Percentiles rank a stretch among this genome's conserved stretches.
These are phyloP conservation scores for Luzula sylvatica DNA, from an alignment of 176 grass and related monocot genomes.

Conservation along the genomic window DNA sequence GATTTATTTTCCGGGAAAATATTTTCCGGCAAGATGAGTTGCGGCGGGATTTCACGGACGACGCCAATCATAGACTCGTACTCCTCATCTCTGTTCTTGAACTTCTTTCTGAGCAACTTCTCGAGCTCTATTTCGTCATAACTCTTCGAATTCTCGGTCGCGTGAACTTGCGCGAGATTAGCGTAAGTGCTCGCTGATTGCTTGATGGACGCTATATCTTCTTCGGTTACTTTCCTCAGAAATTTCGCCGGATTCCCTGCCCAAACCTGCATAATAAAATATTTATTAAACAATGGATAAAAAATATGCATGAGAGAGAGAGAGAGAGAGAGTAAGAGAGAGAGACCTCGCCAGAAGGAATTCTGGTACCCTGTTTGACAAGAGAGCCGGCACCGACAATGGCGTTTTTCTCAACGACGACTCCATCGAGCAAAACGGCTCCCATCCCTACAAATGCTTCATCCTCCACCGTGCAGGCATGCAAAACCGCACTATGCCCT, in stretches of 20 bases:
- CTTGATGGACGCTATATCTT: slow-evolving; percentile 69
- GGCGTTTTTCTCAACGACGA: slow-evolving; percentile 84
- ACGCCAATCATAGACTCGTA: slow-evolving; percentile 89
- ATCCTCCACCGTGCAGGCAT: slow-evolving; percentile 85
- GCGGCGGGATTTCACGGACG: slow-evolving; percentile 55
- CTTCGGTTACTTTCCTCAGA: slow-evolving; percentile 85
- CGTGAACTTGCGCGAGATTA: slow-evolving; percentile 89
- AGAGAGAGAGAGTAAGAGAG: not conserved
- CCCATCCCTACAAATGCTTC: slow-evolving; percentile 93
- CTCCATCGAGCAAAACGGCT: slow-evolving; percentile 80
- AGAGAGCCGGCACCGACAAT: slow-evolving; percentile 85
- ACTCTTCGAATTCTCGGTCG: slow-evolving; percentile 71
- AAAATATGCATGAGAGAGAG: not conserved
- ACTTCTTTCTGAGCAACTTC: slow-evolving; percentile 85
- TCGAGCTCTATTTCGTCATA: slow-evolving; percentile 88
- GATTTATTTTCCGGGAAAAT: slow-evolving; percentile 49
- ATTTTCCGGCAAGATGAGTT: slow-evolving; percentile 74
- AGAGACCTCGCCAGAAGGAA: slow-evolving; percentile 81
- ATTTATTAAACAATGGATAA: not conserved
- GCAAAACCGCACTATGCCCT: slow-evolving; percentile 88
- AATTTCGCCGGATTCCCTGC: slow-evolving; percentile 95
- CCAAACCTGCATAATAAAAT: slow-evolving; percentile 56
- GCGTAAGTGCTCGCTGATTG: slow-evolving; percentile 75
- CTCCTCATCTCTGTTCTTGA: slow-evolving; percentile 60
- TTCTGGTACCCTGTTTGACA: slow-evolving; percentile 80